A percentile compares a stretch with the other conserved stretches of the same genome.
These are phyloP conservation scores for Herpetomonas tarakana DNA, from an alignment of 208 protist genomes.

Conservation along the genomic window DNA sequence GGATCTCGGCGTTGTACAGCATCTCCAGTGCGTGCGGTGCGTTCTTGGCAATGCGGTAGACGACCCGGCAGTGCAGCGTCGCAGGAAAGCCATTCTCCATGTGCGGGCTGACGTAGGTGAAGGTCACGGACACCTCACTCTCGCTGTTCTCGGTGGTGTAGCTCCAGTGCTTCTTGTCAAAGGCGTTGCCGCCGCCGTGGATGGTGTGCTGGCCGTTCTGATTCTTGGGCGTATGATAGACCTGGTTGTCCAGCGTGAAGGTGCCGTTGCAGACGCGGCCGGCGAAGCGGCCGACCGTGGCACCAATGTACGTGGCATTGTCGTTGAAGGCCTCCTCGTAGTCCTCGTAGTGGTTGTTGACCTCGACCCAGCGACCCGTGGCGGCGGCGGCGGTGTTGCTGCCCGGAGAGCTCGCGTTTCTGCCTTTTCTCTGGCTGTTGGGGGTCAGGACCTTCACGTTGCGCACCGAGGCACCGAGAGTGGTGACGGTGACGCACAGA, in stretches of 20 bases:
- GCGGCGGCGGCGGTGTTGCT: background rate
- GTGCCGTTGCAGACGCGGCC: conserved; percentile 49
- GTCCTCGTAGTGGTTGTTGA: conserved; percentile 45
- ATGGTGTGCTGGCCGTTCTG: conserved; percentile 11
- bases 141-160: conserved; percentile 19
- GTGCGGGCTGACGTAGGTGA: conserved; percentile 33
- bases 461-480: conserved; percentile 48
- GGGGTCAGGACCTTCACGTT: conserved; percentile 33
- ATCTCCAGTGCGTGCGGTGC: conserved; percentile 29
- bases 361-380: conserved; percentile 42
- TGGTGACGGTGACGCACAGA: conserved; percentile 39
- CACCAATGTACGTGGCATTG: conserved; percentile 42
- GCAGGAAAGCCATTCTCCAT: conserved; percentile 66
- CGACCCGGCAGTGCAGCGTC: conserved; percentile 29
- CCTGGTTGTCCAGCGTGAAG: conserved; percentile 39
- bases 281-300: conserved; percentile 61
- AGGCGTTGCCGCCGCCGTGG: conserved; percentile 24
- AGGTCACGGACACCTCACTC: conserved; percentile 28
- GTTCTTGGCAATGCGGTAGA: conserved; percentile 37
- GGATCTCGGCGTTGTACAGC: conserved; percentile 25
- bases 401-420: conserved; percentile 9
- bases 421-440: background rate
- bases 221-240: conserved; percentile 24
- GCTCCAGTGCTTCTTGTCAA: conserved; percentile 62
- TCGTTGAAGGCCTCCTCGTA: conserved; percentile 43